Conservation (phyloP, 768 basidiomycete genomes). For the Pulveroboletus ravenelii region DNA sequence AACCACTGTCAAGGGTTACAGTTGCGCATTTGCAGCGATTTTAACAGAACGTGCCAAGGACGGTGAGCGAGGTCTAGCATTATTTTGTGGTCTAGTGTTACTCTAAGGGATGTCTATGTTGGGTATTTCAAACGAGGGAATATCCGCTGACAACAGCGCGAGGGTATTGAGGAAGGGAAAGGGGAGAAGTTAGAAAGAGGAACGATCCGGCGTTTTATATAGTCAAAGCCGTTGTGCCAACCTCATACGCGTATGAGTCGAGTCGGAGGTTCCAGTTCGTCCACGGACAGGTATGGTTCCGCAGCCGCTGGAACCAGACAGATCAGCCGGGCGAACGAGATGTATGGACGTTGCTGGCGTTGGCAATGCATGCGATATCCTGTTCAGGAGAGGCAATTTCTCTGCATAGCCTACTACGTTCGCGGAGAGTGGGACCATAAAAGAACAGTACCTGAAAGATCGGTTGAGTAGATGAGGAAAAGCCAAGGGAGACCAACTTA, state of each 20-base stretch:
- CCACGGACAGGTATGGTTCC: slow-evolving; percentile 10
- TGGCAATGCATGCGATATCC: background rate
- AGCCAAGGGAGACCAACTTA: slow-evolving; percentile 20
- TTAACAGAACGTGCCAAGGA: background rate
- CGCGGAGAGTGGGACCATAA: slow-evolving; percentile 28
- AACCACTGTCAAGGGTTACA: background rate
- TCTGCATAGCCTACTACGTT: slow-evolving; percentile 20
- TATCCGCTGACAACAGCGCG: background rate
- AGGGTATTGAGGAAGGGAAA: background rate
- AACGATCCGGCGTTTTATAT: background rate
- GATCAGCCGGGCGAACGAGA: slow-evolving; percentile 1
- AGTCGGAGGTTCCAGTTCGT: background rate
- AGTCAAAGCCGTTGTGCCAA: background rate
- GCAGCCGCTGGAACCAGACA: background rate
- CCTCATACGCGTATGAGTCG: background rate
- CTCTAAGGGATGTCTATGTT: background rate
- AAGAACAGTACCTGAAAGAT: slow-evolving; percentile 25
- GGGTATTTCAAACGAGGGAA: background rate
- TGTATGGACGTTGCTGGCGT: background rate
- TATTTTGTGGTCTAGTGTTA: background rate
- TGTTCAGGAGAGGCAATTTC: slow-evolving; percentile 7
- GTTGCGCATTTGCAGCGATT: background rate
- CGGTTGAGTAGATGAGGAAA: background rate
- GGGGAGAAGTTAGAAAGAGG: background rate
- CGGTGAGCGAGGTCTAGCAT: background rate